Evolutionary conservation across 345 rosid species (phyloP).

Genomic region (Angophora floribunda): DNA sequence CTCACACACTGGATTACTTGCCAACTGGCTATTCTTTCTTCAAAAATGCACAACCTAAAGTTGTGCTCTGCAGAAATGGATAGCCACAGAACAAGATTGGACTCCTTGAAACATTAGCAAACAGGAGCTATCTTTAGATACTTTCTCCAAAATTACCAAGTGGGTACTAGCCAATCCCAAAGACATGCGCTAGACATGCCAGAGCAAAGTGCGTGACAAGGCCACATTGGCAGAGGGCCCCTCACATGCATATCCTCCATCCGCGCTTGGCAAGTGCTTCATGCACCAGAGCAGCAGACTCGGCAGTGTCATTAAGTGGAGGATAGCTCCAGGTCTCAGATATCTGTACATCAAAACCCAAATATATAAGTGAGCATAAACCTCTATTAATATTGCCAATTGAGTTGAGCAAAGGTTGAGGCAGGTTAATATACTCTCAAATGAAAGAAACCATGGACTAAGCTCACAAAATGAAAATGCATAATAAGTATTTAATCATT

Average conservation of each 20-base stretch:
- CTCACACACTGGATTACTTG: background rate
- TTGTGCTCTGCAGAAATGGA: background rate
- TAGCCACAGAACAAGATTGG: background rate
- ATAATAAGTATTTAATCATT: background rate
- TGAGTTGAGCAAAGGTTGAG: background rate
- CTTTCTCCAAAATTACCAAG: background rate
- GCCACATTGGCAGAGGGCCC: background rate
- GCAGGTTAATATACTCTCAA: background rate
- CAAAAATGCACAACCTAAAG: background rate
- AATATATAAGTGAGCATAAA: background rate
- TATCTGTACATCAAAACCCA: conserved; percentile 29
- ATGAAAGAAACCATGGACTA: background rate
- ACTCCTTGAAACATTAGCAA: background rate
- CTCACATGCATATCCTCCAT: conserved; percentile 29
- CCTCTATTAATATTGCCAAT: background rate
- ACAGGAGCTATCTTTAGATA: background rate
- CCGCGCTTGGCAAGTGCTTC: conserved; percentile 62
- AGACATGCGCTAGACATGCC: background rate
- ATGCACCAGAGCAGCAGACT: conserved; percentile 61
- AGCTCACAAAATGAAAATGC: background rate
- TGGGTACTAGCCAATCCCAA: background rate
- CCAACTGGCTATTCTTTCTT: background rate
- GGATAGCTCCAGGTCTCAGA: conserved; percentile 77
- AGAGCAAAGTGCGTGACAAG: background rate
- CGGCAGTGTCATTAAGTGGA: conserved; percentile 67